These are phyloP conservation scores for Asterophora parasitica DNA, from an alignment of 768 basidiomycete species.

Conservation along the genomic window DNA sequence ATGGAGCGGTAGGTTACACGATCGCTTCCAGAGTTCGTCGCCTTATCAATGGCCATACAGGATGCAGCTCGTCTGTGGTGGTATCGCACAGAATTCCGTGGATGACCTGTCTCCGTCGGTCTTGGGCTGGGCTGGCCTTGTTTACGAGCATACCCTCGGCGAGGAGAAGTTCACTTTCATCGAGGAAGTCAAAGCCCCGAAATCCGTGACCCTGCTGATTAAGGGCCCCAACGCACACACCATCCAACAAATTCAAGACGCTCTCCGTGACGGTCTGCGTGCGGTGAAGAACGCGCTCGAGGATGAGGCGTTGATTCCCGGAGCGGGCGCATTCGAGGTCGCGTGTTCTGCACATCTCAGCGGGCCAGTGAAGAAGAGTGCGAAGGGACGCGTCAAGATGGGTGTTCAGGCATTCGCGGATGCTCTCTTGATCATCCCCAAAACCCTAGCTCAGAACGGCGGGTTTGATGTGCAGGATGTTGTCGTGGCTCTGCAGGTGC, in stretches of 20 bases:
- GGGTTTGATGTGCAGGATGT: conserved; percentile 97
- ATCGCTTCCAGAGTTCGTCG: conserved; percentile 2
- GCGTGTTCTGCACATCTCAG: conserved; percentile 84
- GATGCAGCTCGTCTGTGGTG: conserved; percentile 90
- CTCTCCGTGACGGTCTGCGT: conserved; percentile 93
- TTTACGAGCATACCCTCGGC: conserved; percentile 98
- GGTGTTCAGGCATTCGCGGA: conserved; percentile 97
- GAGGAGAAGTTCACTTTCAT: conserved; percentile 99
- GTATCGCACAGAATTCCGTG: conserved; percentile 94
- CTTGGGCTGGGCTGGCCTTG: conserved; percentile 95
- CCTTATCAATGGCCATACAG: conserved; percentile 32
- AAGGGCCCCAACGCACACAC: conserved; percentile 98
- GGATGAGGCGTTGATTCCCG: conserved; percentile 83
- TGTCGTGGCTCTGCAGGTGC: conserved; percentile 84
- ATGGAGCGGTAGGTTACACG: conserved; percentile 80
- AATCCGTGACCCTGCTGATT: conserved; percentile 92
- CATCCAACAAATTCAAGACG: conserved; percentile 94
- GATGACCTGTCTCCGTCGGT: conserved; percentile 90
- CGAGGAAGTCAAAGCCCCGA: conserved; percentile 93
- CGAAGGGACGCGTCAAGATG: conserved; percentile 94
- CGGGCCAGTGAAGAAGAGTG: conserved; percentile 72
- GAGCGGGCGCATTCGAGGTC: conserved; percentile 97
- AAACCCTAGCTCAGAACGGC: conserved; percentile 93
- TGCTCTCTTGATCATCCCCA: conserved; percentile 89
- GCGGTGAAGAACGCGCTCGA: conserved; percentile 97